phyloP scores from a whole-genome alignment of 495 filamentous ascomycete genomes.

The Aspergillus saccharolyticus region DNA sequence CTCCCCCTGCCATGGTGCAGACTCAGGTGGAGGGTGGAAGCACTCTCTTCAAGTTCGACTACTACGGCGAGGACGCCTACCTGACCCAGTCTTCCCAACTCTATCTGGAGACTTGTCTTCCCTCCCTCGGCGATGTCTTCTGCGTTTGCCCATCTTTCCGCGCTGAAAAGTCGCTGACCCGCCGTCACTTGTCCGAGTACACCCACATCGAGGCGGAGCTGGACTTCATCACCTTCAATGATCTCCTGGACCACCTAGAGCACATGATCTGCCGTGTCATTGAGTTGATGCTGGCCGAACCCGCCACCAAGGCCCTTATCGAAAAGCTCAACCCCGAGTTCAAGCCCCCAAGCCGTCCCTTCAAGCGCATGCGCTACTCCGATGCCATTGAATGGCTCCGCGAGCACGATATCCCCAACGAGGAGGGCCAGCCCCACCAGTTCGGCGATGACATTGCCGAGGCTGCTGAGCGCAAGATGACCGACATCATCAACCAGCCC shows the following conservation, averaged over 20 bases:
- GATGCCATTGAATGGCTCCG: constrained; percentile 93
- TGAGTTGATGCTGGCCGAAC: constrained; percentile 66
- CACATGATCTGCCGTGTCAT: constrained; percentile 83
- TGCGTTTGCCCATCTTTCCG: constrained; percentile 99
- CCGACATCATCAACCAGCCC: constrained; percentile 87
- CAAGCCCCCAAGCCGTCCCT: constrained; percentile 75
- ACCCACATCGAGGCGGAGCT: constrained; percentile 96
- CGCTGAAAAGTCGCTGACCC: constrained; percentile 90
- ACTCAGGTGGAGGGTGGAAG: constrained; percentile 96
- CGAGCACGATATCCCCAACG: constrained; percentile 84
- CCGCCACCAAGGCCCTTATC: constrained; percentile 61
- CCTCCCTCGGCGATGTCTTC: constrained; percentile 88
- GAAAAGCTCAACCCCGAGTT: constrained; percentile 85
- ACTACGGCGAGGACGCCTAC: constrained; percentile 91
- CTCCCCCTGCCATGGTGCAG: constrained; percentile 94
- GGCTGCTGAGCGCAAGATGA: constrained; percentile 95
- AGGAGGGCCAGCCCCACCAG: constrained; percentile 79
- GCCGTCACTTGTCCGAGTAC: constrained; percentile 93
- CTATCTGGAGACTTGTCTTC: constrained; percentile 93
- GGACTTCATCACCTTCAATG: constrained; percentile 91
- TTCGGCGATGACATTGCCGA: constrained; percentile 99
- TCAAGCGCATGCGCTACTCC: constrained; percentile 89
- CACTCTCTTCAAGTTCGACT: constrained; percentile 90
- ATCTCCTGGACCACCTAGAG: constrained; percentile 89
- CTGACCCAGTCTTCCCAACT: constrained; percentile 97